Conservation (phyloP, 2,329 filamentous ascomycete species). For the Aspergillus versicolor region DNA sequence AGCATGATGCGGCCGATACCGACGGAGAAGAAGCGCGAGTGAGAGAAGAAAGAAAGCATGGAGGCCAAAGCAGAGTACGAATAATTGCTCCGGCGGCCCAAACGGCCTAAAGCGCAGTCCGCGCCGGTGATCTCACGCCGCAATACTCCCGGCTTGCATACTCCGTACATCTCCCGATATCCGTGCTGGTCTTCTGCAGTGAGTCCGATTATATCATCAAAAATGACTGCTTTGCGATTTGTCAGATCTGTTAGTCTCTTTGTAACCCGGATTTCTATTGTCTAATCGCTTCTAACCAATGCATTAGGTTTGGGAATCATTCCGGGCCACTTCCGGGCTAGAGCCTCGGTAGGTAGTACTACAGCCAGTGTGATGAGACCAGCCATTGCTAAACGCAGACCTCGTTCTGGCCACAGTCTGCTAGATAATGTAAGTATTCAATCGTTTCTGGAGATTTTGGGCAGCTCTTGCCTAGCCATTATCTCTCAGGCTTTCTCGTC, state of each 20-base stretch:
- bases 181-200: neutral
- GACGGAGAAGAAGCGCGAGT: constrained; percentile 7
- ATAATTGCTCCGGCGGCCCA: constrained; percentile 26
- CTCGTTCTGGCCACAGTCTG: constrained; percentile 21
- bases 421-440: constrained; percentile 42
- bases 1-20: constrained; percentile 22
- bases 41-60: neutral
- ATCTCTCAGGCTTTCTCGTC: neutral
- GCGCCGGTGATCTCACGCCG: constrained; percentile 23
- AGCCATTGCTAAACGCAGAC: constrained; percentile 10
- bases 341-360: constrained; percentile 70
- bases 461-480: neutral
- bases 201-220: constrained; percentile 8
- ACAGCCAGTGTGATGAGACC: neutral
- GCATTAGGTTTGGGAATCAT: constrained; percentile 75
- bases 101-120: constrained; percentile 31
- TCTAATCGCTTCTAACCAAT: constrained; percentile 18
- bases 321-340: constrained; percentile 79
- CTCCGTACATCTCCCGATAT: neutral
- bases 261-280: neutral
- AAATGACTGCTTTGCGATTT: constrained; percentile 59
- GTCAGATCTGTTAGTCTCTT: constrained; percentile 59
- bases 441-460: neutral
- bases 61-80: neutral
- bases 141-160: constrained; percentile 8